Base-by-base conservation (phyloP, 169 alveolate genomes). In the Plasmodium adleri region DNA sequence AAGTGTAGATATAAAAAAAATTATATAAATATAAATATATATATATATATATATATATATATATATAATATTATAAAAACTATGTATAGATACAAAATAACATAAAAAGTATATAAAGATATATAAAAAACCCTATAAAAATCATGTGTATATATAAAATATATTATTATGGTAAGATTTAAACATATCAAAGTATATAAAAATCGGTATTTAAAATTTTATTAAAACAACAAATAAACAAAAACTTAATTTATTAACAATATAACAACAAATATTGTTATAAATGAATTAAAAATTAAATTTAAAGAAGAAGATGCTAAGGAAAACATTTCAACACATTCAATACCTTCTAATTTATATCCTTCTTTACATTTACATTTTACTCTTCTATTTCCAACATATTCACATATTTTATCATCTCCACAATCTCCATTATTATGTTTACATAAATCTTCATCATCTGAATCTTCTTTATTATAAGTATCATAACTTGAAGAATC, bases 371-470 rank as follows among this genome's bases (percentile, higher is more conserved):
- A 83, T 50, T 15, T 22, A 20, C 91, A 83, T 62, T 70, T 70
- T 26, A 83, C 85, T 47, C 4, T 52, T 3, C 74, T 56, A 8
- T 15, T 3, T n/a, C 73, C 74, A 20, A 83, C n/a, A 20, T 67
- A 2, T 50, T 71, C 86, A 83, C 91, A 83, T 39, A 83, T 4
- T 70, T 68, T 28, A 24, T 70, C 74, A n/a, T 56, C 52, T 17
- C 91, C 85, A 83, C 91, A 83, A 12, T 73, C 85, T 1, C 91
- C 91, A 83, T 83, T 83, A 13, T 83, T 70, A 1, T 52, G 58
- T 32, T 1, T 22, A n/a, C 91, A 83, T 15, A 50, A 9, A 15
- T 63, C 39, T 64, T 9, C 62, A 54, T 52, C 62, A 17, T 75
- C 88, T 32, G 7, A 32, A 32, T 32, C 8, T 32, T 5, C 45